phyloP scores from a whole-genome alignment of 73 alveolate genomes.

The Stentor roeselii region DNA sequence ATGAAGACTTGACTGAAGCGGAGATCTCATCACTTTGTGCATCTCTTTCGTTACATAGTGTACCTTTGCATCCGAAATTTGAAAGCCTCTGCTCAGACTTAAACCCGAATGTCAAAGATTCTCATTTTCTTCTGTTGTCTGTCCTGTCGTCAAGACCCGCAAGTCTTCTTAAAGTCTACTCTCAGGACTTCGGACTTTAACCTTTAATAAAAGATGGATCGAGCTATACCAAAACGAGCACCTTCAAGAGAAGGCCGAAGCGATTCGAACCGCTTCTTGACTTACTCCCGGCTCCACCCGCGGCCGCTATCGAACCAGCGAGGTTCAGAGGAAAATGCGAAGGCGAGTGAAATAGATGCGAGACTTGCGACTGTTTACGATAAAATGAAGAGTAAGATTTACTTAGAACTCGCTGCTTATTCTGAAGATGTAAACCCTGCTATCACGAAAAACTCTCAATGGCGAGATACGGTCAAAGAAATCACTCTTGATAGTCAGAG shows the following conservation, averaged over 20 bases:
- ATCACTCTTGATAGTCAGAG: background rate
- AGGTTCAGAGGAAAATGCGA: background rate
- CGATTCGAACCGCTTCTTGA: slow-evolving; percentile 2
- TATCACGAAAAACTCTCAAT: background rate
- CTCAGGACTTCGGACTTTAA: no score
- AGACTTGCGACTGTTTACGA: background rate
- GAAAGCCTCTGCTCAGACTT: no score
- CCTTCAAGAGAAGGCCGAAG: background rate
- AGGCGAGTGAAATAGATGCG: background rate
- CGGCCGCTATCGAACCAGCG: background rate
- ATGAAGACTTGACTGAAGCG: background rate
- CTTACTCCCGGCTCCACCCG: slow-evolving; percentile 14
- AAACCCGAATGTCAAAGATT: no score
- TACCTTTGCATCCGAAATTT: no score
- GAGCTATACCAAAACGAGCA: background rate
- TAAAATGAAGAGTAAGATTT: background rate
- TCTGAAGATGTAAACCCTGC: background rate
- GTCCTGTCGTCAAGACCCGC: no score
- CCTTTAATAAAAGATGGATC: background rate
- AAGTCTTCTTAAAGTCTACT: no score
- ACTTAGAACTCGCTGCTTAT: background rate
- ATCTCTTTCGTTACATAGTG: no score
- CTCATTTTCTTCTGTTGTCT: no score
- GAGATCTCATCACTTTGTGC: no score
- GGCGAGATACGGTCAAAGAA: background rate